These are phyloP conservation scores for Carex littledalei DNA, from an alignment of 176 grass and related monocot genomes.

Conservation along the genomic window DNA sequence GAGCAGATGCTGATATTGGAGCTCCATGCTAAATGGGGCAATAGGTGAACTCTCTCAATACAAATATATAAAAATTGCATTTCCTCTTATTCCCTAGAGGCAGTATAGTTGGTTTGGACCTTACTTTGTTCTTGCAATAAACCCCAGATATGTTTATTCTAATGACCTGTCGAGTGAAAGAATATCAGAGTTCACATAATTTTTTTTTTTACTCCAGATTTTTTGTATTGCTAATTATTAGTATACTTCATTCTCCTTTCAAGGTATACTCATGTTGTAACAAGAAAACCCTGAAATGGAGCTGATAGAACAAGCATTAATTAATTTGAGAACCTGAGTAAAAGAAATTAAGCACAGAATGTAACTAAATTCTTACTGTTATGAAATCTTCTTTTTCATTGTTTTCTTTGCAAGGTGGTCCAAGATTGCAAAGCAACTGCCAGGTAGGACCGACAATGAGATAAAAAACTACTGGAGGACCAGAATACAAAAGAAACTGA, in stretches of 20 bases:
- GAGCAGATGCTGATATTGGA: slow-evolving; percentile 65
- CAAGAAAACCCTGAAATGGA: background rate
- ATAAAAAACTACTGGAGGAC: slow-evolving; percentile 82
- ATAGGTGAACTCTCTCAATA: slow-evolving; percentile 34
- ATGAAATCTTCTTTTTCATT: background rate
- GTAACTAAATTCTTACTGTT: background rate
- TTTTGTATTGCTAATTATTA: background rate
- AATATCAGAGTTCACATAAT: background rate
- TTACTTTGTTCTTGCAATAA: background rate
- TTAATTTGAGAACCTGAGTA: background rate
- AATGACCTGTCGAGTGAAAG: background rate
- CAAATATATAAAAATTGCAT: background rate
- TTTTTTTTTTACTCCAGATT: background rate
- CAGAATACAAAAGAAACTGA: slow-evolving; percentile 46
- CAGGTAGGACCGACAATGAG: slow-evolving; percentile 68
- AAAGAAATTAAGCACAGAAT: background rate
- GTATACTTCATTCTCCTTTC: background rate
- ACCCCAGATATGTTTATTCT: background rate
- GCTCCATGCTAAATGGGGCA: slow-evolving; percentile 60
- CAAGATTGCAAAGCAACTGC: slow-evolving; percentile 60
- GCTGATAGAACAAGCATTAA: background rate
- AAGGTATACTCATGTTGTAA: background rate
- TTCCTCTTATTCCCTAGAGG: background rate
- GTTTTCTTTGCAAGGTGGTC: slow-evolving; percentile 44
- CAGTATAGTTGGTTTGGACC: background rate